Percentiles rank a stretch among this genome's conserved stretches.
These are phyloP conservation scores for Corynascus novoguineensis DNA, from an alignment of 495 filamentous ascomycete genomes.

Conservation along the genomic window DNA sequence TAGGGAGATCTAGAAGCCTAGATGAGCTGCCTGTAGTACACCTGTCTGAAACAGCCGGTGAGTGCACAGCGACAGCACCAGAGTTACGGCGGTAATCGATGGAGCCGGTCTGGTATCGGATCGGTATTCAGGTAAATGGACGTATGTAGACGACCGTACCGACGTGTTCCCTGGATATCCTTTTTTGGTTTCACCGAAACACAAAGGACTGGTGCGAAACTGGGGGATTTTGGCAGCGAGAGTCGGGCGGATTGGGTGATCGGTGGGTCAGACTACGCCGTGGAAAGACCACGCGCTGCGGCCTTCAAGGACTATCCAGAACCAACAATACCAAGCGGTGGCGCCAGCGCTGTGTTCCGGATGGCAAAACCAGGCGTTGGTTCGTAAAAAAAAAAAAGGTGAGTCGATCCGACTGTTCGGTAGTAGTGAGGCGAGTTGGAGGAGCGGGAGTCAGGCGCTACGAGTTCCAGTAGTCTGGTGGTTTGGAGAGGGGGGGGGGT, in stretches of 20 bases:
- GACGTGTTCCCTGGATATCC: not conserved
- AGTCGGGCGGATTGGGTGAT: not conserved
- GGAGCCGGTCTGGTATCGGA: not conserved
- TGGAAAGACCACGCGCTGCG: not conserved
- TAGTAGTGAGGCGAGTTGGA: constrained; percentile 5
- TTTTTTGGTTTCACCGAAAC: not conserved
- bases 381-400: constrained; percentile 2
- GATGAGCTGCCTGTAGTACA: not conserved
- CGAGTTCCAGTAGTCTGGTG: not conserved
- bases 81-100: not conserved
- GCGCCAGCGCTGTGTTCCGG: not conserved
- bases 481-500: not conserved
- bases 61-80: constrained; percentile 5
- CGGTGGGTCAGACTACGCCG: constrained; percentile 1
- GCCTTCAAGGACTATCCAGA: constrained; percentile 2
- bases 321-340: not conserved
- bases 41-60: constrained; percentile 1
- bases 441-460: constrained; percentile 2
- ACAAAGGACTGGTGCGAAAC: not conserved
- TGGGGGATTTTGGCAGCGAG: not conserved
- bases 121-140: not conserved
- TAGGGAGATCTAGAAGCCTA: not conserved
- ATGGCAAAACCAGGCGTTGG: constrained; percentile 4
- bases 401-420: constrained; percentile 5
- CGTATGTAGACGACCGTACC: not conserved